Evolutionary conservation across 495 filamentous ascomycete species (phyloP).

Genomic region (Trichoderma gamsii): DNA sequence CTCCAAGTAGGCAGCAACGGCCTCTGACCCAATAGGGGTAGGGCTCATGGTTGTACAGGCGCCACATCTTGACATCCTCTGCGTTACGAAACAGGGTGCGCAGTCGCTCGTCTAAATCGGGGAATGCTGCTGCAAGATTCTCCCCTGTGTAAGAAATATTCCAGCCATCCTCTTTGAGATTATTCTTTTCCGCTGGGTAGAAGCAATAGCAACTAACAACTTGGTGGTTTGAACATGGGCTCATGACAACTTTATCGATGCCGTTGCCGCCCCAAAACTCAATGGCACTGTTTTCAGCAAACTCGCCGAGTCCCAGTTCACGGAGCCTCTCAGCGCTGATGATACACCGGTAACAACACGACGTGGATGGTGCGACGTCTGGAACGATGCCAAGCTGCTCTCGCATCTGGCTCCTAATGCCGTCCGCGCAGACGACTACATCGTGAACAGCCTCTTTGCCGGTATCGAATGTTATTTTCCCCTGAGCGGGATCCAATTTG

Average conservation of each 20-base stretch:
- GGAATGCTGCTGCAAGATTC: slow-evolving; percentile 41
- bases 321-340: slow-evolving; percentile 31
- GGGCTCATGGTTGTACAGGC: slow-evolving; percentile 40
- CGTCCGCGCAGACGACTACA: slow-evolving; percentile 26
- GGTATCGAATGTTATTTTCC: slow-evolving; percentile 26
- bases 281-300: slow-evolving; percentile 38
- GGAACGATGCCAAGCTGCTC: slow-evolving; percentile 17
- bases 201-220: slow-evolving; percentile 47
- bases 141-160: slow-evolving; percentile 28
- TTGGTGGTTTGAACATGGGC: slow-evolving; percentile 40
- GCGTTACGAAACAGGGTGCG: slow-evolving; percentile 34
- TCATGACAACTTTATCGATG: slow-evolving; percentile 41
- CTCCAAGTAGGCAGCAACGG: slow-evolving; percentile 36
- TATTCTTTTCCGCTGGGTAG: slow-evolving; percentile 38
- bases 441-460: slow-evolving; percentile 24
- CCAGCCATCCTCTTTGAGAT: slow-evolving; percentile 38
- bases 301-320: slow-evolving; percentile 37
- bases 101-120: slow-evolving; percentile 37
- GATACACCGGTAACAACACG: slow-evolving; percentile 19
- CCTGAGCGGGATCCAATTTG: slow-evolving; percentile 26
- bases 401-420: slow-evolving; percentile 21
- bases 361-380: slow-evolving; percentile 16
- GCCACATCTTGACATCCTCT: slow-evolving; percentile 43
- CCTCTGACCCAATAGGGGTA: slow-evolving; percentile 28
- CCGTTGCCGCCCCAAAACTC: slow-evolving; percentile 47